phyloP scores from a whole-genome alignment of 2,329 filamentous ascomycete species.

The Scedosporium boydii region DNA sequence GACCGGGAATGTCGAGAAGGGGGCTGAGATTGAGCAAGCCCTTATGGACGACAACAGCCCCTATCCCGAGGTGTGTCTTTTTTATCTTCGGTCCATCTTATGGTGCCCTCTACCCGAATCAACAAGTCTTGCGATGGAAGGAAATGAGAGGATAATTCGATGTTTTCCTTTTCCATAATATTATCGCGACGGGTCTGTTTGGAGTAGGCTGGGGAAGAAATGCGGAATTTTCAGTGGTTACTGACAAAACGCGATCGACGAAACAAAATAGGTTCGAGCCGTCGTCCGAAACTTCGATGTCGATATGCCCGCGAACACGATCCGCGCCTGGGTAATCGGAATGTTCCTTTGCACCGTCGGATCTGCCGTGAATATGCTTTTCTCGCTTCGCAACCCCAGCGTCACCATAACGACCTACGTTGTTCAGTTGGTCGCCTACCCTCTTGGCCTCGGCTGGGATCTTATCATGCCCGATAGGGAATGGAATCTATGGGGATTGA shows the following conservation, averaged over 20 bases:
- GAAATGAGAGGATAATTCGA: no score
- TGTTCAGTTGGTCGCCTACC: conserved; percentile 53
- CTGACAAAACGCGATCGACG: background rate
- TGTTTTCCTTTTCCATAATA: no score
- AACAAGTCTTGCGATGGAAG: no score
- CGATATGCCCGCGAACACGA: conserved; percentile 54
- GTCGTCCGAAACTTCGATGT: conserved; percentile 57
- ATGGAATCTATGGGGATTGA: conserved; percentile 40
- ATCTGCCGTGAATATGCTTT: conserved; percentile 52
- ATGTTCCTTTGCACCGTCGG: conserved; percentile 51
- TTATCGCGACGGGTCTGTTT: no score
- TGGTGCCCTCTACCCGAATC: no score
- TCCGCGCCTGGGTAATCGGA: conserved; percentile 56
- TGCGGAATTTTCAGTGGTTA: background rate
- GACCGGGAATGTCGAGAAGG: conserved; percentile 44
- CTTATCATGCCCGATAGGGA: conserved; percentile 42
- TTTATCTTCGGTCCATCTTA: background rate
- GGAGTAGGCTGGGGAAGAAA: no score
- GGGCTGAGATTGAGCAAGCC: conserved; percentile 46
- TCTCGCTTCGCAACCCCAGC: conserved; percentile 49
- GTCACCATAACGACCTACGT: conserved; percentile 52
- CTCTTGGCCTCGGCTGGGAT: conserved; percentile 45
- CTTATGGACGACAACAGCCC: conserved; percentile 56
- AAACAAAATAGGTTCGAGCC: conserved; percentile 43
- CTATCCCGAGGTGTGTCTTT: conserved; percentile 48